Evolutionary conservation across 257 asterid genomes (phyloP), one percentile per base, ranked within the genome.

Genomic region (Solanum pinnatisectum): DNA sequence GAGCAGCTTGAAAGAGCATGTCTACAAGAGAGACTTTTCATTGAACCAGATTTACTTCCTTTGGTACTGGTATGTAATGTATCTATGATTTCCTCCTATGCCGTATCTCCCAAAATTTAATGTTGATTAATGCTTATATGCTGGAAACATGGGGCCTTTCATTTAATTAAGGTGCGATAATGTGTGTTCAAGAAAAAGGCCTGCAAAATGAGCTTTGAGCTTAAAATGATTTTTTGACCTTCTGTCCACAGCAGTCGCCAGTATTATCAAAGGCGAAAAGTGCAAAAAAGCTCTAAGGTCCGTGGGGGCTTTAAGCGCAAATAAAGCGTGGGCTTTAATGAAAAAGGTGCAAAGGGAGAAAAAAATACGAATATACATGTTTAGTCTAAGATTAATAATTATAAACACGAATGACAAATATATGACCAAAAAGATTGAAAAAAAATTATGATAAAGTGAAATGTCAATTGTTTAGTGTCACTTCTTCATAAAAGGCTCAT

Each of bases 1-100:
- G 92, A 92, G 83, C 97, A 93, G 91, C 95, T 96, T 91, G 92
- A 92, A 82, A 96, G 94, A 92, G 91, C 95, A 59, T 90, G 91
- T 91, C 91, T 94, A 87, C 93, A 95, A 16, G 94, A 95, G 88
- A 94, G 98, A 92, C 92, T 95, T 89, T 95, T 95, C 85, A 71
- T 96, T 25, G 98, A 91, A 72, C 91, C 98, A 18, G 98, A 93
- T 88, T 46, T 93, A 72, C 89, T 94, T 84, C 95, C 95, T 67
- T 86, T 88, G 14, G 98, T 93, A 89, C 91, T 93, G 96, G 99
- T 95, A 95, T 25, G 74, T 30, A 10, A 46, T 71, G 52, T 37
- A 11, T 32, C 52, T 36, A 49, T 35, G 83, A 74, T 67, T 33
- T 87, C 84, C 35, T 84, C 56, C 70, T 33, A 42, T 79, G 42